Evolutionary conservation across 441 rosid genomes (phyloP).

Genomic region (Pelargonium citronellum): DNA sequence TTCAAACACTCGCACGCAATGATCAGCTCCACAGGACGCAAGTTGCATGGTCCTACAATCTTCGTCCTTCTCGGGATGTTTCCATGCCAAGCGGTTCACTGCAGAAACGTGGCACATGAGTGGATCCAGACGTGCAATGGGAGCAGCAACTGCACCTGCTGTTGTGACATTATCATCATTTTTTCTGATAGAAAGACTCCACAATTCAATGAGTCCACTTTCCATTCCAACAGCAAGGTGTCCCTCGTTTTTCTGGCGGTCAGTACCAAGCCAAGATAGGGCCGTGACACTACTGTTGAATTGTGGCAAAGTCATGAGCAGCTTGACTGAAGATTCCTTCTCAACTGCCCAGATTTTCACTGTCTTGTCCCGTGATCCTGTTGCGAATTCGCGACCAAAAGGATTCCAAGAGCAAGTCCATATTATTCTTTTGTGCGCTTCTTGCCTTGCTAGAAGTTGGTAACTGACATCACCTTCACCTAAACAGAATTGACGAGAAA

Average conservation of each 20-base stretch:
- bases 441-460: constrained; percentile 58
- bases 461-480: constrained; percentile 42
- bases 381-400: constrained; percentile 77
- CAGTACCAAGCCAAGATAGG: constrained; percentile 70
- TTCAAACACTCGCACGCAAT: constrained; percentile 69
- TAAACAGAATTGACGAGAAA: constrained; percentile 13
- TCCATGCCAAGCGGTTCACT: constrained; percentile 74
- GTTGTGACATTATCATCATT: constrained; percentile 22
- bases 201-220: constrained; percentile 66
- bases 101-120: constrained; percentile 72
- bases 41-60: constrained; percentile 36
- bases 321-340: constrained; percentile 39
- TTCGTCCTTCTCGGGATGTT: constrained; percentile 34
- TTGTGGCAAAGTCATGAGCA: constrained; percentile 47
- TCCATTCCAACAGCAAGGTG: constrained; percentile 78
- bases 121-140: constrained; percentile 42
- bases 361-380: constrained; percentile 89
- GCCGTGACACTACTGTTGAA: constrained; percentile 82
- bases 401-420: constrained; percentile 99
- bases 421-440: constrained; percentile 93
- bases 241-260: constrained; percentile 44
- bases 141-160: constrained; percentile 32
- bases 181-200: constrained; percentile 37
- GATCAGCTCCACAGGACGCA: constrained; percentile 86
- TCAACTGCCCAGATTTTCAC: constrained; percentile 84